phyloP scores from a whole-genome alignment of 768 basidiomycete genomes.

The Vararia minispora region DNA sequence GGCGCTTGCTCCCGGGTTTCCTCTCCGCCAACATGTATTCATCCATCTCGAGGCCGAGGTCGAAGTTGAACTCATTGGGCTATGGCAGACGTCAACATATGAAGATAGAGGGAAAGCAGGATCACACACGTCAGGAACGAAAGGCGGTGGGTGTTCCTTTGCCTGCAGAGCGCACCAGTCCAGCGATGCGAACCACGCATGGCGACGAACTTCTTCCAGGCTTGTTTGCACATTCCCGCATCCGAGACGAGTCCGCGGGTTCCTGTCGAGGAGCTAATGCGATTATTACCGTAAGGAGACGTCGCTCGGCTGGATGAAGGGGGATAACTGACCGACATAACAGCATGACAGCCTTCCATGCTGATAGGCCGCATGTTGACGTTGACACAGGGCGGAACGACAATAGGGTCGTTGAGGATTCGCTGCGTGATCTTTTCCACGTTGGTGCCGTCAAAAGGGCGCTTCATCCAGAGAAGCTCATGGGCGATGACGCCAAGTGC shows the following conservation, averaged over 20 bases:
- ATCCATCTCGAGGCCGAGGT: slow-evolving; percentile 93
- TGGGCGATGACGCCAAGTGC: slow-evolving; percentile 84
- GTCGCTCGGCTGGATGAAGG: background rate
- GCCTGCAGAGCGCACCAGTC: slow-evolving; percentile 72
- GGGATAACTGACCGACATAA: slow-evolving; percentile 47
- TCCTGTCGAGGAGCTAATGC: slow-evolving; percentile 72
- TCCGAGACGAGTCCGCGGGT: slow-evolving; percentile 67
- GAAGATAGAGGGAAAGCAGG: background rate
- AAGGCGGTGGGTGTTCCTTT: slow-evolving; percentile 68
- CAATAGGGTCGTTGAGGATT: slow-evolving; percentile 70
- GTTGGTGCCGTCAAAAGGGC: slow-evolving; percentile 87
- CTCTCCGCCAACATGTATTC: slow-evolving; percentile 95
- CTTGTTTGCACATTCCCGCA: slow-evolving; percentile 63
- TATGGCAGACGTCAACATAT: slow-evolving; percentile 22
- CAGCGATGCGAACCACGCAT: slow-evolving; percentile 77
- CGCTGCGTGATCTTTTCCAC: slow-evolving; percentile 82
- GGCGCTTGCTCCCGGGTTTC: slow-evolving; percentile 96
- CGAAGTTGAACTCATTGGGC: slow-evolving; percentile 97
- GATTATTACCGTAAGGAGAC: background rate
- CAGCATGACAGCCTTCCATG: slow-evolving; percentile 48
- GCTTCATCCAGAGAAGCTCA: slow-evolving; percentile 73
- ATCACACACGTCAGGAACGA: slow-evolving; percentile 80
- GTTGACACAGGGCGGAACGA: slow-evolving; percentile 60
- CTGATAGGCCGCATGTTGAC: slow-evolving; percentile 40
- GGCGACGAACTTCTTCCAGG: slow-evolving; percentile 64